Evolutionary conservation across 2,329 filamentous ascomycete species (phyloP).

Genomic region (Westerdykella sp.): DNA sequence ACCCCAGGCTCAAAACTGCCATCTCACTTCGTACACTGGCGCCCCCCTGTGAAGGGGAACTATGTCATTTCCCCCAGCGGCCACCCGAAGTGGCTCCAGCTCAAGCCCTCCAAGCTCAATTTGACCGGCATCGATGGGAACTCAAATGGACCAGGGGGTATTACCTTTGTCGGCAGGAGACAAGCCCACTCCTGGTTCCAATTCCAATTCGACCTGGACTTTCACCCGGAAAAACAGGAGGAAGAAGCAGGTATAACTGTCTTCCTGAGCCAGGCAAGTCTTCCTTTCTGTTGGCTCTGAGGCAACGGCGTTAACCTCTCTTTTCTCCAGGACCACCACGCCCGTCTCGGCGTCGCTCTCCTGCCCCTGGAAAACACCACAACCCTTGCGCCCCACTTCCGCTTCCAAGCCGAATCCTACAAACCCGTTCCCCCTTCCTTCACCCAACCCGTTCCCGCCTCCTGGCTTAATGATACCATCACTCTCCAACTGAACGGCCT

Average conservation of each 20-base stretch:
- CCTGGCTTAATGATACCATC: constrained; percentile 35
- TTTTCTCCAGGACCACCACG: constrained; percentile 44
- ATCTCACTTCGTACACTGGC: constrained; percentile 50
- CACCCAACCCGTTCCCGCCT: constrained; percentile 35
- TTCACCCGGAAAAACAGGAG: constrained; percentile 32
- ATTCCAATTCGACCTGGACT: constrained; percentile 45
- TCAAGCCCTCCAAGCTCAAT: constrained; percentile 48
- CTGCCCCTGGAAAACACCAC: constrained; percentile 10
- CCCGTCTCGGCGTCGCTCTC: constrained; percentile 40
- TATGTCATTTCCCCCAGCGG: constrained; percentile 46
- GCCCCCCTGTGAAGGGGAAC: constrained; percentile 42
- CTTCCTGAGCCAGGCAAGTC: constrained; percentile 42
- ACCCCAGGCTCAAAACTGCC: constrained; percentile 42
- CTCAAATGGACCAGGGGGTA: constrained; percentile 40
- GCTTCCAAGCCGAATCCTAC: constrained; percentile 43
- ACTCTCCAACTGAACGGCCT: constrained; percentile 39
- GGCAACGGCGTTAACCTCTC: background rate
- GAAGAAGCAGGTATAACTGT: constrained; percentile 50
- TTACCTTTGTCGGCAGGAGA: constrained; percentile 48
- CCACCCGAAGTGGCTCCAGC: constrained; percentile 41
- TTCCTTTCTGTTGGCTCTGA: background rate
- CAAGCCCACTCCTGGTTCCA: constrained; percentile 52
- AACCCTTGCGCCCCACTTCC: constrained; percentile 34
- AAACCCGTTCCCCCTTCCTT: constrained; percentile 35
- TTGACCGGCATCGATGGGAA: constrained; percentile 49